Evolutionary conservation across 108 stramenopile genomes (phyloP), one percentile per base, ranked within the genome.

Genomic region (Nitzschia sp.): DNA sequence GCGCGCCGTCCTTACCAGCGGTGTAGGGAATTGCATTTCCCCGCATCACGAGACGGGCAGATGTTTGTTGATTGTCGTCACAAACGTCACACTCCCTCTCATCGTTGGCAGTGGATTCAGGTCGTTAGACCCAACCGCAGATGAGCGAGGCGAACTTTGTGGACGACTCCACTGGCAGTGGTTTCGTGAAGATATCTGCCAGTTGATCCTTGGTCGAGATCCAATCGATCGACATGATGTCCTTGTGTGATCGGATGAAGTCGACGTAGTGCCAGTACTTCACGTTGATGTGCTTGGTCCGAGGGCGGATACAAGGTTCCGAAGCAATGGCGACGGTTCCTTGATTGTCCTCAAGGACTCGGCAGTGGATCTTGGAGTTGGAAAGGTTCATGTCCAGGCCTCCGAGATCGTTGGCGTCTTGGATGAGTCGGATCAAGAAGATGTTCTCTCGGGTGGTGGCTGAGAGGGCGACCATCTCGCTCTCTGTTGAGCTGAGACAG

Each of bases 301-400:
- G 0, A 53, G 67, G 29, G 70, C 80, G 17, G 46, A 33, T 15
- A 15, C 24, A 8, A 15, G 15, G 58, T 29, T 28, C 26, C 19
- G 63, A 68, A 1, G 67, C 79, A 2, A 76, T 45, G 24, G 3
- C n/a, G 11, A 61, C 19, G 30, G 59, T 25, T 19, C 68, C 70
- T 1, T 13, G 2, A 48, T 84, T 84, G 53, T 84, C 83, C 48
- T 84, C 77, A 63, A 63, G 71, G 2, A 81, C 74, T 1, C 38
- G 54, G 48, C 58, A 59, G n/a, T 32, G 31, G 31, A 59, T 6
- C 27, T 59, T 32, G 11, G 58, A 15, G 3, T 2, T 54, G 23
- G 53, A 54, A 19, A 54, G 23, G 53, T n/a, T 54, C 19, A 54
- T 54, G 21, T 54, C 53, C 6, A 54, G 53, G 53, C 23, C 19